Evolutionary conservation across 108 stramenopile species (phyloP), one percentile per base, ranked within the genome.

Genomic region (Nitzschia sp.): DNA sequence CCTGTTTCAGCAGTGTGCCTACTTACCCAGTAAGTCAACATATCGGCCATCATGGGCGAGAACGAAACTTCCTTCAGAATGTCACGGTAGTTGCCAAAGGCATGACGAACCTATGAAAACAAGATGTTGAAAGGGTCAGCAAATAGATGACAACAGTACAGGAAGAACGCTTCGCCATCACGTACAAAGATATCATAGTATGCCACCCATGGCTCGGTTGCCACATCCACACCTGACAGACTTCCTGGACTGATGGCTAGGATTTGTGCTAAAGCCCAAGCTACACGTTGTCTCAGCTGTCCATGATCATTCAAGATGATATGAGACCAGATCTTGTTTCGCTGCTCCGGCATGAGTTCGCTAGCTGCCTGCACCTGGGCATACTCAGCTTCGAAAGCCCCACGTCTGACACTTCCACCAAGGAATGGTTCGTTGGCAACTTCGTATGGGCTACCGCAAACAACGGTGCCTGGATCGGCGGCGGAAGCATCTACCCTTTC

Each of bases 241-340:
- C 29, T 34, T 34, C 29, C 29, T 53, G 48, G 61, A 17, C 29
- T 42, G 6, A 83, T 67, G 2, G 76, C 80, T 39, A 89, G 57
- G 40, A 86, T 76, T 54, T 91, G 88, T 25, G 81, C 50, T 7
- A 93, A 61, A 0, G 86, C 89, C 86, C 86, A 91, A 29, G 92
- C 92, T 53, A 91, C 70, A 11, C 89, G 70, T 63, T 93, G 92
- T 19, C 92, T 70, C 2, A 93, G 71, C 66, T 93, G 92, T 63
- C 87, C 89, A 57, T 17, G 55, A 26, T 34, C 17, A 38, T 37
- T 42, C 46, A 52, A 59, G 43, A 17, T 41, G 65, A 59, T 7
- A 22, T 41, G 26, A 38, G 24, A 17, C 54, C 46, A 34, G 17
- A 55, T 53, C 37, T 10, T 8, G 19, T 29, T 19, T 34, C 25